Evolutionary conservation across 805 yeast genomes (phyloP).

Genomic region (Cyberlindnera mycetangii): DNA sequence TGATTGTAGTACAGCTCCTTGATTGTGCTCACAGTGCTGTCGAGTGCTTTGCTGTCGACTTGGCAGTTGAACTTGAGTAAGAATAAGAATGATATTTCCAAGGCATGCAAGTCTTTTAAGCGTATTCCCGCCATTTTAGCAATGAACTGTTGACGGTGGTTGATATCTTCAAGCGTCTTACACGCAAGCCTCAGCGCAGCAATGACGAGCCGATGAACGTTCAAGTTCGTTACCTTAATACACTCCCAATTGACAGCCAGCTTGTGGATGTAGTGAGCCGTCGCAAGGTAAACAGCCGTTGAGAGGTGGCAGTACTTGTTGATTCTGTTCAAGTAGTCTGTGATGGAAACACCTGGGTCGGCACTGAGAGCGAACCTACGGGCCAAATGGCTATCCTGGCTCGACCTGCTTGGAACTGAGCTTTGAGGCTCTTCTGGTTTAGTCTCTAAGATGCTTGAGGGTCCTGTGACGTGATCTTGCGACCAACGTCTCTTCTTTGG

Average conservation of each 20-base stretch:
- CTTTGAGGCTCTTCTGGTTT: neutral
- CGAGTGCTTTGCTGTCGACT: constrained; percentile 22
- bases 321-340: constrained; percentile 29
- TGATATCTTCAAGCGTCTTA: constrained; percentile 45
- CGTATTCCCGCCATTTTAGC: constrained; percentile 46
- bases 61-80: constrained; percentile 47
- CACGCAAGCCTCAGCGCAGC: constrained; percentile 46
- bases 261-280: constrained; percentile 27
- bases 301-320: constrained; percentile 29
- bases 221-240: constrained; percentile 34
- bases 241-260: constrained; percentile 16
- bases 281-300: constrained; percentile 28
- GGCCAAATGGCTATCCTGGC: constrained; percentile 21
- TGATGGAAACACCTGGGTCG: constrained; percentile 25
- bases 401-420: neutral
- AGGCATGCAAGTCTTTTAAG: constrained; percentile 39
- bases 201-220: constrained; percentile 42
- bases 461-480: neutral
- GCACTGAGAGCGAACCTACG: constrained; percentile 24
- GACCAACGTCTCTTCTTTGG: constrained; percentile 23
- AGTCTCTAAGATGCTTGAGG: neutral
- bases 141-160: constrained; percentile 40
- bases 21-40: constrained; percentile 2
- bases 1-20: constrained; percentile 2
- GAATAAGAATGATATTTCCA: constrained; percentile 51